phyloP scores from a whole-genome alignment of 257 asterid species.

The Hygrophila difformis region DNA sequence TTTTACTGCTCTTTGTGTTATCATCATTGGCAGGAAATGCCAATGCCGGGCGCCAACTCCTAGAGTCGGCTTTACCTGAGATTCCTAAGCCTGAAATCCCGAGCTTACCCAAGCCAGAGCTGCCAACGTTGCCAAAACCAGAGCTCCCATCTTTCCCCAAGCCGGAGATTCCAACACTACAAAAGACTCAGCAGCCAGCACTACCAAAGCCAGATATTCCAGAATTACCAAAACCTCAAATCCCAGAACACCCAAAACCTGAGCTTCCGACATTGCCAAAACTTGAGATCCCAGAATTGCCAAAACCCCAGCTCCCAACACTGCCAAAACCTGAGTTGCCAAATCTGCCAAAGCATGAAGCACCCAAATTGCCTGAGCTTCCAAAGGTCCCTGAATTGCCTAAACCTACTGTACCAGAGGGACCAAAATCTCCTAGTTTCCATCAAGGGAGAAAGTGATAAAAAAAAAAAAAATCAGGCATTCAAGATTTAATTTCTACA shows the following conservation, averaged over 20 bases:
- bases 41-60: constrained; percentile 9
- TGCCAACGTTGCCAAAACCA: neutral
- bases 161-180: neutral
- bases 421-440: neutral
- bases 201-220: constrained; percentile 11
- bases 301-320: neutral
- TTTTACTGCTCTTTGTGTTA: constrained; percentile 2
- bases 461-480: no score
- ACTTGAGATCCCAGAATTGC: constrained; percentile 3
- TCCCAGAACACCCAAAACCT: constrained; percentile 3
- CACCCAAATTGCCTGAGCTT: no score
- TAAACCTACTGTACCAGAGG: neutral
- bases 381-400: neutral
- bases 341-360: no score
- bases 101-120: no score
- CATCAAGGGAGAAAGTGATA: no score
- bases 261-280: constrained; percentile 10
- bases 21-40: neutral
- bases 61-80: neutral
- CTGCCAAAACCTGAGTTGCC: no score
- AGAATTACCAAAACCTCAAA: neutral
- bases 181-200: neutral
- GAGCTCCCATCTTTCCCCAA: neutral
- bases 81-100: constrained; percentile 3
- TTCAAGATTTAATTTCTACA: no score